Percentiles rank a stretch among this genome's conserved stretches.
Conservation (phyloP, 2,329 filamentous ascomycete species). For the Trichoderma guizhouense region DNA sequence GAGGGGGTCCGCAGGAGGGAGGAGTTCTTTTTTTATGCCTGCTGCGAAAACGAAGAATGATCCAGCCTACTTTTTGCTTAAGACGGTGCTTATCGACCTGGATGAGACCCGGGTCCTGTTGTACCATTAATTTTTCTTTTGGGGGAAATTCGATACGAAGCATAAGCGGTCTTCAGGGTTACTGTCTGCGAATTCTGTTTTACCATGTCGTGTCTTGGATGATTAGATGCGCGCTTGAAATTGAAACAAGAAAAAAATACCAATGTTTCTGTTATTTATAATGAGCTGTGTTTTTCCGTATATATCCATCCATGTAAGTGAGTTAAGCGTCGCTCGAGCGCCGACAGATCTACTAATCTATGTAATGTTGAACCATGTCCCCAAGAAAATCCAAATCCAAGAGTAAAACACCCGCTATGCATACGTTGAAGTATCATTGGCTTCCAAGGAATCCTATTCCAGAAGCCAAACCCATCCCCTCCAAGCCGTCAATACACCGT, state of each 20-base stretch:
- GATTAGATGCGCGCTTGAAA: background rate
- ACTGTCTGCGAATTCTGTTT: background rate
- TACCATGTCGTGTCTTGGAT: background rate
- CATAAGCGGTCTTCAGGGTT: constrained; percentile 19
- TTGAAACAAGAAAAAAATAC: background rate
- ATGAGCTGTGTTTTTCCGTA: background rate
- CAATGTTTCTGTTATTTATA: background rate
- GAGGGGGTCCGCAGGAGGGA: background rate
- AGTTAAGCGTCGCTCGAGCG: constrained; percentile 5
- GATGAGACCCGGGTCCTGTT: constrained; percentile 14
- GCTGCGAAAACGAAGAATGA: constrained; percentile 1
- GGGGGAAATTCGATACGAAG: constrained; percentile 5
- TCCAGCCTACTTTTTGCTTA: background rate
- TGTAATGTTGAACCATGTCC: constrained; percentile 14
- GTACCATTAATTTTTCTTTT: constrained; percentile 3
- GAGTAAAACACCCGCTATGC: constrained; percentile 27
- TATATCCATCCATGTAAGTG: background rate
- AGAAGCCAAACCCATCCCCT: background rate
- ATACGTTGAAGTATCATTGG: constrained; percentile 35
- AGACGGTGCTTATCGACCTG: background rate
- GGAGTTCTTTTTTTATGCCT: background rate
- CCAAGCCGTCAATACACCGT: background rate
- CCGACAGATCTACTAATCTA: background rate
- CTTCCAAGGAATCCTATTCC: background rate
- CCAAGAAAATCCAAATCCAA: constrained; percentile 18